Evolutionary conservation across 2,329 filamentous ascomycete species (phyloP).

Genomic region (Botryosphaeria agaves): DNA sequence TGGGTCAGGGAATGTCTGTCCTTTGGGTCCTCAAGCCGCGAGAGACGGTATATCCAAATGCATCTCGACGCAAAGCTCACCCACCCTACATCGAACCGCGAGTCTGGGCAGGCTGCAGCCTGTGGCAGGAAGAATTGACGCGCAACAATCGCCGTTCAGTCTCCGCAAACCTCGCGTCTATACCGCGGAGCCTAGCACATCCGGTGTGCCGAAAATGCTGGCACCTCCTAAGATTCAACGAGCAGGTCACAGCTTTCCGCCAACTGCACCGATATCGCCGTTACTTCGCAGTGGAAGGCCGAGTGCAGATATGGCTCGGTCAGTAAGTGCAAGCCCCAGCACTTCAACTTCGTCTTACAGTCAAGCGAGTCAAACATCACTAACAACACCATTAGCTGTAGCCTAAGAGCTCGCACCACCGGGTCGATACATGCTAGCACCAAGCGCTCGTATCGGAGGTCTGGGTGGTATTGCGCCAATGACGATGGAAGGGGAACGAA

Average conservation of each 20-base stretch:
- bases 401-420: no score
- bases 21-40: no score
- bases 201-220: constrained; percentile 28
- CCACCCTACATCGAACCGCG: constrained; percentile 27
- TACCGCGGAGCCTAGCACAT: constrained; percentile 23
- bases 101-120: no score
- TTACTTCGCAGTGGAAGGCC: no score
- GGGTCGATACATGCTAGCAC: no score
- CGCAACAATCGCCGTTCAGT: constrained; percentile 30
- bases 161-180: constrained; percentile 22
- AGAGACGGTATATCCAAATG: constrained; percentile 21
- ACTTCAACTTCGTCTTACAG: constrained; percentile 32
- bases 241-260: constrained; percentile 16
- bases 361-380: constrained; percentile 17
- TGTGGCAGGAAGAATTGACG: constrained; percentile 28
- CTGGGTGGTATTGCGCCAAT: no score
- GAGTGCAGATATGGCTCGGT: constrained; percentile 10
- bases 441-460: no score
- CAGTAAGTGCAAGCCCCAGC: constrained; percentile 26
- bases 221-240: constrained; percentile 23
- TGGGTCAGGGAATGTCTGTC: no score
- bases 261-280: constrained; percentile 16
- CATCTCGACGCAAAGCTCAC: constrained; percentile 41
- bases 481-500: constrained; percentile 13
- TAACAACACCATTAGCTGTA: constrained; percentile 9